phyloP scores from a whole-genome alignment of 768 basidiomycete species.

The Boletus tomentosulus region DNA sequence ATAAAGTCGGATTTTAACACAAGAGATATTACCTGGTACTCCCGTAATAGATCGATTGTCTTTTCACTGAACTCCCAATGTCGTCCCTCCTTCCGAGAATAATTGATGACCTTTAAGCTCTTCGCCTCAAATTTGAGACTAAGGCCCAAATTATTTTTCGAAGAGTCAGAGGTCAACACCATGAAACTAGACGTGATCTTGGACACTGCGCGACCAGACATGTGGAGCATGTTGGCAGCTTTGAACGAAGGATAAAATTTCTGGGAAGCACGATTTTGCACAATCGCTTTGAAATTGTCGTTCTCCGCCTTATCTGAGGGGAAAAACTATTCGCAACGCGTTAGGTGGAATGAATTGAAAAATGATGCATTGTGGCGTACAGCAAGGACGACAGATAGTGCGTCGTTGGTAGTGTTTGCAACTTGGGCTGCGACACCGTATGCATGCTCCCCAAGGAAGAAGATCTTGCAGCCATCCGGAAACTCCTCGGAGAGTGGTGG shows the following conservation, averaged over 20 bases:
- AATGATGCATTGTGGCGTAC: constrained; percentile 38
- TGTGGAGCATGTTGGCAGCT: constrained; percentile 65
- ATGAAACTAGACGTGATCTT: constrained; percentile 93
- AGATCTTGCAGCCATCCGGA: constrained; percentile 85
- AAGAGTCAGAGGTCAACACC: constrained; percentile 70
- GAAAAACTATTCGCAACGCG: constrained; percentile 60
- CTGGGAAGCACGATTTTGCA: constrained; percentile 44
- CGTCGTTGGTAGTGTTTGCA: constrained; percentile 59
- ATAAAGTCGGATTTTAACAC: background rate
- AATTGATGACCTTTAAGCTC: constrained; percentile 87
- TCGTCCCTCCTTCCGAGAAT: constrained; percentile 77
- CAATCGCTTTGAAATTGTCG: constrained; percentile 69
- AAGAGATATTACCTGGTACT: constrained; percentile 63
- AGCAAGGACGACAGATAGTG: constrained; percentile 82
- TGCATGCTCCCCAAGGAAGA: constrained; percentile 92
- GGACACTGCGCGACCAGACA: constrained; percentile 77
- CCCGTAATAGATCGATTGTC: constrained; percentile 71
- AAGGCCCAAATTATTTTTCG: constrained; percentile 87
- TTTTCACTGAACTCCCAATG: constrained; percentile 94
- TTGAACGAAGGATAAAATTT: constrained; percentile 78
- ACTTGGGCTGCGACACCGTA: constrained; percentile 97
- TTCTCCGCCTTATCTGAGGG: constrained; percentile 79
- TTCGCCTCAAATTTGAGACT: constrained; percentile 97
- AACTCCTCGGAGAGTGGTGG: constrained; percentile 86
- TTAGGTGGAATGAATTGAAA: constrained; percentile 1